phyloP scores from a whole-genome alignment of 306 rosid species.

The Pyrus bretschneideri region DNA sequence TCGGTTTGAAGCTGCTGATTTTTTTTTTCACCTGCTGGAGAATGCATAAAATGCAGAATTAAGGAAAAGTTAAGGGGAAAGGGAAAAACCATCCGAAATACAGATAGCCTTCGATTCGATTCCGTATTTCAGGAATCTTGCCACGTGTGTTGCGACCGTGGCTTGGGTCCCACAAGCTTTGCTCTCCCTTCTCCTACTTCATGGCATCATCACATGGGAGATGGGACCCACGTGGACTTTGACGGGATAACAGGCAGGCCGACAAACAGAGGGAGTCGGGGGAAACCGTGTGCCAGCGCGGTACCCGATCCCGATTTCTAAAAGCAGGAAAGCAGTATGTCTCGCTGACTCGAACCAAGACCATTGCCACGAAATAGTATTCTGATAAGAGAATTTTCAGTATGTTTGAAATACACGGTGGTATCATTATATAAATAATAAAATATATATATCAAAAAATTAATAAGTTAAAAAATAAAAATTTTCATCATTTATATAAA shows the following conservation, averaged over 20 bases:
- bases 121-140: neutral
- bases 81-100: neutral
- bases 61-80: neutral
- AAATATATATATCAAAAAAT: rapidly evolving
- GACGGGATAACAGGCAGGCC: neutral
- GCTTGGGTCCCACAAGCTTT: neutral
- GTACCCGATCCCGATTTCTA: neutral
- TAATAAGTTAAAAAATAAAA: no score
- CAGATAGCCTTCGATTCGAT: neutral
- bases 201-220: neutral
- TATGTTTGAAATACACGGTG: rapidly evolving
- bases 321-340: neutral
- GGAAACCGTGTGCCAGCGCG: neutral
- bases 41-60: neutral
- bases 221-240: no score
- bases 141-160: neutral
- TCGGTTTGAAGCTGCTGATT: neutral
- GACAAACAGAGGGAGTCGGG: neutral
- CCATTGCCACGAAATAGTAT: neutral
- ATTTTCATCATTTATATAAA: no score
- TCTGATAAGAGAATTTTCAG: no score
- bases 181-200: neutral
- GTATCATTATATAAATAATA: no score
- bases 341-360: neutral
- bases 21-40: neutral